Base-by-base conservation (phyloP, 2,329 filamentous ascomycete genomes). In the Phymatotrichopsis omnivora region DNA sequence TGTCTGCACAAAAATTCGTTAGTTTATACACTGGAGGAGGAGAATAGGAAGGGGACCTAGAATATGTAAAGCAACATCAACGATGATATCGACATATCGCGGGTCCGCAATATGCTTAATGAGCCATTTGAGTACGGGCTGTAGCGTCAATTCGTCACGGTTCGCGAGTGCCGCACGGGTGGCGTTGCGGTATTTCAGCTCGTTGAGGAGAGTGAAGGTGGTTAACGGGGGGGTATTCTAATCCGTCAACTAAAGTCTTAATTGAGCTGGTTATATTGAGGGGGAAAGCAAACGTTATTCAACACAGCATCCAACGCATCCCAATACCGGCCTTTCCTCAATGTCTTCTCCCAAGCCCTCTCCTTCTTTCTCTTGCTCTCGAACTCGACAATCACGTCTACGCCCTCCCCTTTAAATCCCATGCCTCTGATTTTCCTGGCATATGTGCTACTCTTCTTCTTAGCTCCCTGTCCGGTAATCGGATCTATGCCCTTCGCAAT, bases 301-400 rank as follows among this genome's bases (percentile, higher is more conserved):
- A 98, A 70, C 11, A 87, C 85, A 39, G 75, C 68, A 64, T 96
- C 89, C 22, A 98, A 69, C 2, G 91, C 85, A 24, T 74, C 70
- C 3, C 72, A 72, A 62, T 91, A 96, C 49, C 78, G 74, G 8
- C 80, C 86, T 59, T 81, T 79, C 39, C 87, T 78, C 46, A 96
- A 71, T 54, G 85, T 78, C 49, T 73, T 71, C 62, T 95, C 87
- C 89, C 91, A 98, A 5, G 67, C 60, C 35, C 78, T 76, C 56
- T 83, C 75, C 59, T 76, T 78, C 61, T 77, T 80, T 60, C 75
- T 78, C 49, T 72, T 71, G 38, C 68, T 67, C 30, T 82, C 78
- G 56, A 84, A 80, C 31, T 89, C 82, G 57, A 96, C 87, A 57
- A 94, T 75, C 42, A 95, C 86, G 60, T 95, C 86, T 19, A 80